Base-by-base conservation (phyloP, 176 grass and related monocot genomes). In the Eragrostis nindensis region DNA sequence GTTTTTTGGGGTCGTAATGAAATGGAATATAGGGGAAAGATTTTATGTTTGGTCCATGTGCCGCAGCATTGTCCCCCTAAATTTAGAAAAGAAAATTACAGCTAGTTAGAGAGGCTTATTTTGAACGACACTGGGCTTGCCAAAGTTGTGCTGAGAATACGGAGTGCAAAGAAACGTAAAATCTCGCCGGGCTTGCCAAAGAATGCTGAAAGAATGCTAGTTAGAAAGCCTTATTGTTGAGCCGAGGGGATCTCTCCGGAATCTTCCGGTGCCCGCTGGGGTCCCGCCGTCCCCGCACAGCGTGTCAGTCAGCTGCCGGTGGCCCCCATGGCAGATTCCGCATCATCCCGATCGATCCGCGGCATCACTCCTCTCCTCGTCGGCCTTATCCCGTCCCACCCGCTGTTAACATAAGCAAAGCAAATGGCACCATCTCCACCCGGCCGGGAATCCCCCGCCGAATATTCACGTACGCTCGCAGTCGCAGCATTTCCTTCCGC, bases 401-500 rank as follows among this genome's bases (percentile, higher is more conserved):
- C 11, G 5, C 8, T 57, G 2, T 54, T 54, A 57, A 60, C 12
- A 60, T 57, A 25, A 60, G 57, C 57, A 61, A 61, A 14, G 21
- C 21, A 59, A 24, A 25, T 24, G 9, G 2, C 11, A 25, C 11
- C 32, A n/a, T n/a, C n/a, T n/a, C n/a, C n/a, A n/a, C n/a, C n/a
- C n/a, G n/a, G n/a, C n/a, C n/a, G n/a, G n/a, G 90, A 94, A 91
- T 87, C 69, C 70, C 73, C 70, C 59, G 48, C 75, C 70, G 92
- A 94, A 94, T 94, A 94, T 94, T 93, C 84, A 90, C 65, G 5
- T 21, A 3, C 7, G 32, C 11, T 12, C n/a, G 56, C 22, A 60
- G 56, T 12, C n/a, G 56, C 22, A 60, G 56, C 56, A 60, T 60
- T 38, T 43, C 26, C 2, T 9, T 64, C 17, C 36, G 18, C 32